phyloP scores from a whole-genome alignment of 495 filamentous ascomycete genomes.

The Oidiodendron maius region DNA sequence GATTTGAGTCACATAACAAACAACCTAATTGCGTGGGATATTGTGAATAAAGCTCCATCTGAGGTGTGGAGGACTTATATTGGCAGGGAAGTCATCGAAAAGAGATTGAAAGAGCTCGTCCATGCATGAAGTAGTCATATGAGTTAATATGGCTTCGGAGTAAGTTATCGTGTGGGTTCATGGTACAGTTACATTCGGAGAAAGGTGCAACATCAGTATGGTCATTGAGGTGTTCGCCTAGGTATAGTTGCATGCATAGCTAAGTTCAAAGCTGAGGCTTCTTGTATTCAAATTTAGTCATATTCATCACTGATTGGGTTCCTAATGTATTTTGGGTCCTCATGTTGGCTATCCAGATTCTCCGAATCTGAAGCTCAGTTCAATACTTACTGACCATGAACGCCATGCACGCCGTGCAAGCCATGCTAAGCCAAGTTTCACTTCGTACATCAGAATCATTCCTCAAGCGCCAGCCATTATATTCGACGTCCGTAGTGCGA shows the following conservation, averaged over 20 bases:
- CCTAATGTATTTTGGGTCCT: too few species aligned
- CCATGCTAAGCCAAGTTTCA: conserved; percentile 3
- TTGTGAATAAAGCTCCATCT: conserved; percentile 79
- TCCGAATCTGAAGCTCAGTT: too few species aligned
- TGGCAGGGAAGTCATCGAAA: conserved; percentile 65
- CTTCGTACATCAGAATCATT: neutral
- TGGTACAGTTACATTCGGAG: too few species aligned
- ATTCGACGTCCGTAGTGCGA: conserved; percentile 72
- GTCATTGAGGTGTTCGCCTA: too few species aligned
- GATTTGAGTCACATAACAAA: conserved; percentile 74
- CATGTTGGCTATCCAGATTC: too few species aligned
- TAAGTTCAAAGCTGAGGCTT: too few species aligned
- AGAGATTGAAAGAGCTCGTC: conserved; percentile 42
- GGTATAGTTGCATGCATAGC: too few species aligned
- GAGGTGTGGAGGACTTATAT: conserved; percentile 70
- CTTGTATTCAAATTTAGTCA: too few species aligned
- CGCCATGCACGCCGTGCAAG: neutral
- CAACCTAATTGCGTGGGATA: conserved; percentile 77
- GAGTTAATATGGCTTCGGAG: too few species aligned
- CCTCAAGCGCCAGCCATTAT: conserved; percentile 48
- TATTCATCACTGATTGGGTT: too few species aligned
- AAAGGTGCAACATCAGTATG: too few species aligned
- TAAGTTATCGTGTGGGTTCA: too few species aligned
- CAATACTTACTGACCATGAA: neutral
- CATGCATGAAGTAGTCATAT: conserved; percentile 1